phyloP scores from a whole-genome alignment of 306 rosid species.

The Dalbergia cochinchinensis region DNA sequence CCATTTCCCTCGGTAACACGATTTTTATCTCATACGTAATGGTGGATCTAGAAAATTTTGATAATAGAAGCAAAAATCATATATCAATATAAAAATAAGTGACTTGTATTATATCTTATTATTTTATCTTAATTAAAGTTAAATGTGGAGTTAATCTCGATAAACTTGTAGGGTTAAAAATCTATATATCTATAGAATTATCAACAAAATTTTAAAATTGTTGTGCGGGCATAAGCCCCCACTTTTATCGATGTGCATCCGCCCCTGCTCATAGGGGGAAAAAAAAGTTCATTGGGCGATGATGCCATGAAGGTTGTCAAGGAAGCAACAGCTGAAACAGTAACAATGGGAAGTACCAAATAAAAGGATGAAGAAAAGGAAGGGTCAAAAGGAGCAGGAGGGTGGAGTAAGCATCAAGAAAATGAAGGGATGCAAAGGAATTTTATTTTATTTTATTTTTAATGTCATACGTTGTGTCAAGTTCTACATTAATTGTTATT shows the following conservation, averaged over 20 bases:
- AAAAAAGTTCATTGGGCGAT: constrained; percentile 2
- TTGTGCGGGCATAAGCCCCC: too few species aligned
- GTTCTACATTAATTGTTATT: constrained; percentile 28
- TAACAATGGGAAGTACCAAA: constrained; percentile 33
- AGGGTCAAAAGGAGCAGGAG: constrained; percentile 25
- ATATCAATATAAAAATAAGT: too few species aligned
- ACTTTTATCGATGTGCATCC: too few species aligned
- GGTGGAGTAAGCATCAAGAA: constrained; percentile 49
- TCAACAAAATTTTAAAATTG: too few species aligned
- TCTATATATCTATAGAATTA: too few species aligned
- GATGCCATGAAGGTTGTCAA: constrained; percentile 28
- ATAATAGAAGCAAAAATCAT: too few species aligned
- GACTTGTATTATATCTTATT: too few species aligned
- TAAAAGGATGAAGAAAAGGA: constrained; percentile 1
- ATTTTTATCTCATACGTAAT: constrained; percentile 21
- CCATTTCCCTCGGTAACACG: constrained; percentile 27
- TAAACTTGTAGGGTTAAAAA: too few species aligned
- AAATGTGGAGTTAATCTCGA: too few species aligned
- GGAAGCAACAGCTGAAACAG: constrained; percentile 20
- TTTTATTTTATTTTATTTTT: background rate
- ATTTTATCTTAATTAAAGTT: too few species aligned
- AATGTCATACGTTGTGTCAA: background rate
- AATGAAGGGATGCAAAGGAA: constrained; percentile 30
- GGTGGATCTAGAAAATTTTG: too few species aligned
- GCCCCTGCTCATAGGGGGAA: background rate